phyloP scores from a whole-genome alignment of 2,329 filamentous ascomycete species.

The Orbilia quercus region DNA sequence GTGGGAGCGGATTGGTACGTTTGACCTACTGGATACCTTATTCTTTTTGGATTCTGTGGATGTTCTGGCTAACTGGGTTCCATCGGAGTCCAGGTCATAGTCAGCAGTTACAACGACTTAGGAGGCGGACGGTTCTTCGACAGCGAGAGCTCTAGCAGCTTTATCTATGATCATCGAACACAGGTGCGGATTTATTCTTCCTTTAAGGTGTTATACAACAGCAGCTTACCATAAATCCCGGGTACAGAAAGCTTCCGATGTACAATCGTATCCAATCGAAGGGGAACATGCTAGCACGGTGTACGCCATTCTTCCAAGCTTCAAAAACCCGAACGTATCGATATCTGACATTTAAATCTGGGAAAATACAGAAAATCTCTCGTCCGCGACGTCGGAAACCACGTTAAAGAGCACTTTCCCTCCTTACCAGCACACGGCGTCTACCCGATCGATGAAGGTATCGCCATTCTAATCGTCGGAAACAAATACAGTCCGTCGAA shows the following conservation, averaged over 20 bases:
- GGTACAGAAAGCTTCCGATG: slow-evolving; percentile 80
- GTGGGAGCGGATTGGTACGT: slow-evolving; percentile 79
- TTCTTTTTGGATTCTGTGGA: too few relatives aligned
- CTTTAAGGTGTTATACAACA: background rate
- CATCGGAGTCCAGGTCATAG: slow-evolving; percentile 69
- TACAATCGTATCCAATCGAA: slow-evolving; percentile 82
- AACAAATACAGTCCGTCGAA: slow-evolving; percentile 99
- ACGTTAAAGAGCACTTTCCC: slow-evolving; percentile 89
- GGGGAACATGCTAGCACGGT: slow-evolving; percentile 80
- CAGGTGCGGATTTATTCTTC: slow-evolving; percentile 68
- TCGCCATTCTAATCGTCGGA: slow-evolving; percentile 82
- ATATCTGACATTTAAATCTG: background rate
- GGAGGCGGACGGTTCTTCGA: slow-evolving; percentile 89
- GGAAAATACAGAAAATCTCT: slow-evolving; percentile 74
- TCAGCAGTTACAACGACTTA: slow-evolving; percentile 87
- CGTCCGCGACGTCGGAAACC: slow-evolving; percentile 77
- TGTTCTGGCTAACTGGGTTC: background rate
- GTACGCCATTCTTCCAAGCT: slow-evolving; percentile 66
- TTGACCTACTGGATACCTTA: background rate
- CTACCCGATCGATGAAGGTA: slow-evolving; percentile 81
- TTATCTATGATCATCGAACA: slow-evolving; percentile 84
- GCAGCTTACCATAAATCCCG: slow-evolving; percentile 8
- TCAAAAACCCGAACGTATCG: background rate
- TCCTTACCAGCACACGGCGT: slow-evolving; percentile 79
- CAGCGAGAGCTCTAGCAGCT: slow-evolving; percentile 85